Percentiles rank a stretch among this genome's conserved stretches.
These are phyloP conservation scores for Uronychia binucleata DNA, from an alignment of 73 alveolate species.

Conservation along the genomic window DNA sequence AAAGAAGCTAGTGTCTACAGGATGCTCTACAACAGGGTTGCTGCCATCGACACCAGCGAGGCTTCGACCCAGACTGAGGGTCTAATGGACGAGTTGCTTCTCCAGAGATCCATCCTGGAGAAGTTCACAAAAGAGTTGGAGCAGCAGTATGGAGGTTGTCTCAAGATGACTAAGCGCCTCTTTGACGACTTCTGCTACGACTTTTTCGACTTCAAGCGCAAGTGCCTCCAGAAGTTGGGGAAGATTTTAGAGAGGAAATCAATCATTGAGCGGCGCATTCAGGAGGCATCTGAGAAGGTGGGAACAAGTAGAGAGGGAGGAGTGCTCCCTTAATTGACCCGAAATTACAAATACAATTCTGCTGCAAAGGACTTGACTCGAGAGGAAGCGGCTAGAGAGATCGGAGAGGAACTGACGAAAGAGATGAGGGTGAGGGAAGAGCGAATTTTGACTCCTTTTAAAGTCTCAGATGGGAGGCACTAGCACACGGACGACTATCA, in stretches of 20 bases:
- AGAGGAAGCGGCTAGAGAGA: too few relatives aligned
- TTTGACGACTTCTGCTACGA: neutral
- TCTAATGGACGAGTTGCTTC: neutral
- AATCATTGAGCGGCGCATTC: neutral
- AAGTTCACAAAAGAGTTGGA: neutral
- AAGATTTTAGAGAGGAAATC: neutral
- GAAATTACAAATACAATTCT: too few relatives aligned
- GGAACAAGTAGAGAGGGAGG: too few relatives aligned
- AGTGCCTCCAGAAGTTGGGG: neutral
- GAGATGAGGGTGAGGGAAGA: too few relatives aligned
- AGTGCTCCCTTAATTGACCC: too few relatives aligned
- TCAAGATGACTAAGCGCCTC: neutral
- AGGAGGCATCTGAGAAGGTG: neutral
- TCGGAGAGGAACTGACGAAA: too few relatives aligned
- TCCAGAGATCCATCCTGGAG: neutral
- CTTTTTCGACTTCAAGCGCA: neutral
- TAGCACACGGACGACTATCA: too few relatives aligned
- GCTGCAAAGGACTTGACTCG: too few relatives aligned
- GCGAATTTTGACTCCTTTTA: too few relatives aligned
- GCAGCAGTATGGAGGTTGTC: neutral
- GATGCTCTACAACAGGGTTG: constrained; percentile 23
- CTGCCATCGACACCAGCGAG: constrained; percentile 16
- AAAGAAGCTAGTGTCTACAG: constrained; percentile 10
- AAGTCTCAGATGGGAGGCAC: too few relatives aligned
- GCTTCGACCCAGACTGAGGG: constrained; percentile 20